Base-by-base conservation (phyloP, 73 alveolate genomes). In the Tetrahymena malaccensis region DNA sequence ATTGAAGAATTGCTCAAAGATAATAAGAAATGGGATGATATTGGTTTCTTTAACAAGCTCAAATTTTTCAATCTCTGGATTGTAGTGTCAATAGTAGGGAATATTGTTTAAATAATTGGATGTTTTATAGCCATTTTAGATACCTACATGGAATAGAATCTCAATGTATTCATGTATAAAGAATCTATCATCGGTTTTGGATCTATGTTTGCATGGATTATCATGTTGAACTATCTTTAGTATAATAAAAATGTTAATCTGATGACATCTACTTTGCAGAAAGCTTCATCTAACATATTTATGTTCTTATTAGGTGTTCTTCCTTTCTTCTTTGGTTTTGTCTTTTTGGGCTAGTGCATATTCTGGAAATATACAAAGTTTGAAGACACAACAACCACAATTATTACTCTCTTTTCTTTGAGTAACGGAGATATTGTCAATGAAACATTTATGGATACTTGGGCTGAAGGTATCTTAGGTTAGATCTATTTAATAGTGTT, bases 251-350 rank as follows among this genome's bases (percentile, higher is more conserved):
- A 95, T 89, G 94, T 95, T 19, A 95, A 94, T 43, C 8, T 95
- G 17, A 93, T 95, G 43, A 85, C 97, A 9, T 43, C 95, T 44
- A 95, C 97, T 19, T 55, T 95, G 11, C 55, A 56, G 43, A 85
- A 89, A 56, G 93, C 97, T 55, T 85, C 95, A 17, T 43, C 85
- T 55, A 95, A 95, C 50, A 95, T 95, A 50, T 93, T 93, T 10
- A 95, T 95, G 97, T 95, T 95, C 84, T 43, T 95, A 9, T 34
- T 95, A 13, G 85, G 97, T 89, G 94, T 95, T 44, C 94, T 95
- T 56, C 97, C 97, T n/a, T 95, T 95, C 85, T 95, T 95, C 70
- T 95, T 95, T 70, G 93, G 95, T 16, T 93, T 95, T 10, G 94
- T 57, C 3, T 89, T 27, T 33, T 95, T 95, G n/a, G 95, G 95